Evolutionary conservation across 331 rosid genomes (phyloP).

Genomic region (Malus hybrid): DNA sequence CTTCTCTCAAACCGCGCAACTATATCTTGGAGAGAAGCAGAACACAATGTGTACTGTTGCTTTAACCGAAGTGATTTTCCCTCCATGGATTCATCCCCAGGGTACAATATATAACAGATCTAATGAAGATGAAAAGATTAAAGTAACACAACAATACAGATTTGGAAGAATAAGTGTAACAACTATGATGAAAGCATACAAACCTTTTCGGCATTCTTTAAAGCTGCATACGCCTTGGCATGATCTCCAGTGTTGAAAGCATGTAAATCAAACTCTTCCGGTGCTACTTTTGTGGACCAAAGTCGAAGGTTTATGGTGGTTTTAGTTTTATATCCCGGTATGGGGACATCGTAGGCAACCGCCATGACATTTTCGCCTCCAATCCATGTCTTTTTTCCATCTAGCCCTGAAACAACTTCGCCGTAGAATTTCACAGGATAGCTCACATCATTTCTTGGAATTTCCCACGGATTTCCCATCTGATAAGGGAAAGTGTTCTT

Average conservation of each 20-base stretch:
- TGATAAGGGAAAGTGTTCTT: conserved; percentile 14
- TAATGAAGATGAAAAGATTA: conserved; percentile 19
- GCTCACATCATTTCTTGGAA: conserved; percentile 75
- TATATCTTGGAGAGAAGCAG: conserved; percentile 96
- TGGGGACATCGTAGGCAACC: conserved; percentile 88
- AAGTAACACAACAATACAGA: background rate
- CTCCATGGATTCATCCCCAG: conserved; percentile 88
- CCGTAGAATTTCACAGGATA: conserved; percentile 81
- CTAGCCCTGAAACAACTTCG: conserved; percentile 62
- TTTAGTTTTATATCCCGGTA: conserved; percentile 92
- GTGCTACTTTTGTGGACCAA: conserved; percentile 88
- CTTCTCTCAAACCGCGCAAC: conserved; percentile 80
- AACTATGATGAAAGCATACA: background rate
- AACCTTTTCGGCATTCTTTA: conserved; percentile 85
- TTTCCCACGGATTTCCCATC: conserved; percentile 97
- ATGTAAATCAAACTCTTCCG: conserved; percentile 69
- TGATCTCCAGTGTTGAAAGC: conserved; percentile 86
- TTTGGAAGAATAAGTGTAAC: background rate
- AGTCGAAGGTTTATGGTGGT: conserved; percentile 85
- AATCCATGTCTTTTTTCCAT: conserved; percentile 66
- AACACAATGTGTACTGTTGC: conserved; percentile 90
- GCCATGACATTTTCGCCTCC: conserved; percentile 88
- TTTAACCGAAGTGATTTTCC: conserved; percentile 85
- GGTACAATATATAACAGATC: conserved; percentile 84
- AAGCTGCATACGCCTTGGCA: conserved; percentile 64